Conservation (phyloP, 192 early-diverging fungal genomes). For the Backusella westeae region DNA sequence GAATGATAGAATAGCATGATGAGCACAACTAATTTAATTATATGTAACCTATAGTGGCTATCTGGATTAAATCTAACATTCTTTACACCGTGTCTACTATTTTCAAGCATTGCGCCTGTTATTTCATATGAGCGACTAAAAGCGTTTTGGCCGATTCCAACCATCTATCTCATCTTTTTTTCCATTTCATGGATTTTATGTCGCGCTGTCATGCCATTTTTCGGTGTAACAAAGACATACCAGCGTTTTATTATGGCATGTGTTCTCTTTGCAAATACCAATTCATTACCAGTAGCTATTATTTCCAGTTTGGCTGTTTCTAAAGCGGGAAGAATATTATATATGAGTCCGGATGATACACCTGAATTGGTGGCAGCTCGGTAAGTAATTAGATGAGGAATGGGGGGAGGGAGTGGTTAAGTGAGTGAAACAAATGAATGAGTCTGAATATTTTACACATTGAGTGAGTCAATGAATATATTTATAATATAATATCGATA, state of each 20-base stretch:
- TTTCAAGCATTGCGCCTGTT: slow-evolving; percentile 70
- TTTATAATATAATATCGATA: neutral
- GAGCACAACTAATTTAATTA: no score
- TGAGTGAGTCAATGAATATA: neutral
- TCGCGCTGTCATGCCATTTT: slow-evolving; percentile 37
- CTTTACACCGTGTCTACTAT: slow-evolving; percentile 74
- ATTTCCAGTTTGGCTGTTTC: slow-evolving; percentile 59
- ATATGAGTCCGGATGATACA: slow-evolving; percentile 43
- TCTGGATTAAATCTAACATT: slow-evolving; percentile 65
- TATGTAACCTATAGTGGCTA: slow-evolving; percentile 37
- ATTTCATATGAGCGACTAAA: slow-evolving; percentile 59
- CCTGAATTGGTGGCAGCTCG: slow-evolving; percentile 45
- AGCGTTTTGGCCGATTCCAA: slow-evolving; percentile 71
- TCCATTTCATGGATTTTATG: slow-evolving; percentile 35
- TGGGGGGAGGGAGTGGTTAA: neutral
- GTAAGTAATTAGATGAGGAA: slow-evolving; percentile 20
- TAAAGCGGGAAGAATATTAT: slow-evolving; percentile 42
- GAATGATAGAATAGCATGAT: neutral
- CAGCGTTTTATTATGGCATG: slow-evolving; percentile 61
- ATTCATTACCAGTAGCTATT: slow-evolving; percentile 70
- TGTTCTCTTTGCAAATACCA: slow-evolving; percentile 72
- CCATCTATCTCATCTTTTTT: slow-evolving; percentile 43
- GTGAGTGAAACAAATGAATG: slow-evolving; percentile 10
- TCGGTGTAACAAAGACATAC: slow-evolving; percentile 46
- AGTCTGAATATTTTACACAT: neutral